These are phyloP conservation scores for Sporothrix curviconia DNA, from an alignment of 2,329 filamentous ascomycete genomes.

Conservation along the genomic window DNA sequence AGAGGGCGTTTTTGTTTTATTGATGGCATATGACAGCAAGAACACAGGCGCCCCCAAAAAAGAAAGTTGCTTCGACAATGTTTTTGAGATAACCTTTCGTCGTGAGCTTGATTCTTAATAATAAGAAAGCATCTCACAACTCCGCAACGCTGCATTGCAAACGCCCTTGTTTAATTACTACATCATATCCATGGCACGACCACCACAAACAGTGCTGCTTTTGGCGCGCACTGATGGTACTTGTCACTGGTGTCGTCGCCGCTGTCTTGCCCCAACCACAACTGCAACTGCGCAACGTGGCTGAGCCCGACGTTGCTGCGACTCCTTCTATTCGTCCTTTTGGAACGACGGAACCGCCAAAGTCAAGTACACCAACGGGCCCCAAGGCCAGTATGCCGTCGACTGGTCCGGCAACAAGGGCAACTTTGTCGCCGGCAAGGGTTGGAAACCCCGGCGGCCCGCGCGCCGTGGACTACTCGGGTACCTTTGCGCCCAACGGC, in stretches of 20 bases:
- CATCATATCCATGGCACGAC: neutral
- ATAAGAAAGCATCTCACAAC: too few species aligned
- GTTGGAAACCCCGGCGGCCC: constrained; percentile 38
- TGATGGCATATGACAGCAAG: too few species aligned
- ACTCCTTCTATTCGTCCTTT: constrained; percentile 39
- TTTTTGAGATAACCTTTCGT: too few species aligned
- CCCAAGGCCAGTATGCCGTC: constrained; percentile 31
- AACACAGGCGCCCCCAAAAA: too few species aligned
- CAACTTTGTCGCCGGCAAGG: constrained; percentile 53
- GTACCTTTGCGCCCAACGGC: constrained; percentile 39
- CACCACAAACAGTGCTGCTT: neutral
- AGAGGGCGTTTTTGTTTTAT: too few species aligned
- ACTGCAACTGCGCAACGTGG: constrained; percentile 28
- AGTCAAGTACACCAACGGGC: constrained; percentile 36
- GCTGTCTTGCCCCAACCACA: neutral
- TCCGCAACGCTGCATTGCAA: too few species aligned
- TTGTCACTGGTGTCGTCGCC: neutral
- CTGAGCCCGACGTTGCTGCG: constrained; percentile 19
- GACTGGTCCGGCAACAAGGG: constrained; percentile 36
- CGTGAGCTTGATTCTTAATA: too few species aligned
- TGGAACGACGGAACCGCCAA: constrained; percentile 36
- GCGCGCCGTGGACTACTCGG: constrained; percentile 43
- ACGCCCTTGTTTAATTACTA: too few species aligned
- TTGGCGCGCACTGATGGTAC: neutral
- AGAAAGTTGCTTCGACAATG: too few species aligned